phyloP scores from a whole-genome alignment of 1,284 basidiomycete species.

The Ganoderma lucidum region DNA sequence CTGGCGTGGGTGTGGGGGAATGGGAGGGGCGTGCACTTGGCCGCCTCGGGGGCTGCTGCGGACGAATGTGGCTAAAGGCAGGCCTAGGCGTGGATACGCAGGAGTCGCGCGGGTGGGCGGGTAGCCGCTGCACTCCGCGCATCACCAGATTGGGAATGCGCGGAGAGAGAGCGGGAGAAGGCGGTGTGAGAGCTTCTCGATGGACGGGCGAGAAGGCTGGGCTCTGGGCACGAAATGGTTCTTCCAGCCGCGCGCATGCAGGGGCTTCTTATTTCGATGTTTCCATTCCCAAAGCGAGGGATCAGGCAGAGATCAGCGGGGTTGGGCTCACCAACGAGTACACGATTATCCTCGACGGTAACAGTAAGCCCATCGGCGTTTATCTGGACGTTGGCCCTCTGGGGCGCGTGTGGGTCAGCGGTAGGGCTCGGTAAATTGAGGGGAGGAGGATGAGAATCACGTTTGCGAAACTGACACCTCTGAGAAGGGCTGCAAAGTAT shows the following conservation, averaged over 20 bases:
- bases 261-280: not conserved
- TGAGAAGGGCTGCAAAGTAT: slow-evolving; percentile 75
- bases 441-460: slow-evolving; percentile 48
- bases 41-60: slow-evolving; percentile 12
- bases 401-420: slow-evolving; percentile 18
- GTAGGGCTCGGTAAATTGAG: slow-evolving; percentile 17
- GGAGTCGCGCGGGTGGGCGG: not conserved
- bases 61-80: slow-evolving; percentile 14
- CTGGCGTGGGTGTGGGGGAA: not conserved
- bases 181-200: not conserved
- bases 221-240: slow-evolving; percentile 10
- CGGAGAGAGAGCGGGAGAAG: slow-evolving; percentile 19
- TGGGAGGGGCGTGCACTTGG: not conserved
- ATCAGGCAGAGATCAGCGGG: slow-evolving; percentile 10
- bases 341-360: slow-evolving; percentile 87
- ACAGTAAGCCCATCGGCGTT: slow-evolving; percentile 79
- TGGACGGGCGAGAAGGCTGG: slow-evolving; percentile 19
- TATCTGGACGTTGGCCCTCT: slow-evolving; percentile 85
- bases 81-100: slow-evolving; percentile 1
- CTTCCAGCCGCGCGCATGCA: slow-evolving; percentile 2
- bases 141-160: slow-evolving; percentile 13
- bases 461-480: slow-evolving; percentile 81
- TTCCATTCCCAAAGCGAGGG: slow-evolving; percentile 7
- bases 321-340: slow-evolving; percentile 68
- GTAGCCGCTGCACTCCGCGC: slow-evolving; percentile 5